Evolutionary conservation across 495 filamentous ascomycete genomes (phyloP).

Genomic region (Cercophora sp.): DNA sequence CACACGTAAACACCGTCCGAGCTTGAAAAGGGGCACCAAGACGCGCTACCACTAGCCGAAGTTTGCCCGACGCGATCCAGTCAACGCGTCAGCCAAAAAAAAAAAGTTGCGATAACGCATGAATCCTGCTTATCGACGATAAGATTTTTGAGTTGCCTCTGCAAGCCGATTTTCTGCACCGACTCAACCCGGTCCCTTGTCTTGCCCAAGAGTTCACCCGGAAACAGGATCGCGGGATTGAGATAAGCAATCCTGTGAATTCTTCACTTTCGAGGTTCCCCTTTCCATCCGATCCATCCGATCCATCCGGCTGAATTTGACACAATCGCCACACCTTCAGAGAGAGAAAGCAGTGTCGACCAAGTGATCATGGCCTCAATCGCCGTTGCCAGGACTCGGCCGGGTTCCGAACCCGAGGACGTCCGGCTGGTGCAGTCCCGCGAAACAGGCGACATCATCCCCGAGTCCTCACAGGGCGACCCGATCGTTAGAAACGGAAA

Average conservation of each 20-base stretch:
- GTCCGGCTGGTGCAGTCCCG: constrained; percentile 51
- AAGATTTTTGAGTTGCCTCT: constrained; percentile 2
- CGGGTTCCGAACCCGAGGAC: constrained; percentile 19
- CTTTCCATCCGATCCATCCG: constrained; percentile 3
- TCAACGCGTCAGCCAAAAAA: constrained; percentile 12
- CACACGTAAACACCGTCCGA: too few relatives aligned
- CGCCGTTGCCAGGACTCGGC: constrained; percentile 18
- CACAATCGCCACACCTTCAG: background rate
- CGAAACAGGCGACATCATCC: constrained; percentile 57
- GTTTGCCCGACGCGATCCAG: constrained; percentile 13
- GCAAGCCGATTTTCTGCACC: background rate
- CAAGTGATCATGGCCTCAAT: constrained; percentile 21
- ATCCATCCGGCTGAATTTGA: background rate
- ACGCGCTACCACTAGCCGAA: background rate
- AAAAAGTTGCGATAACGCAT: constrained; percentile 19
- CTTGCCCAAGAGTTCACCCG: background rate
- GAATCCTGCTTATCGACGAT: constrained; percentile 9
- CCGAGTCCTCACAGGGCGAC: constrained; percentile 35
- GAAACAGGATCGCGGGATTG: background rate
- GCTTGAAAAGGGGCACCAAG: constrained; percentile 3
- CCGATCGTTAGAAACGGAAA: constrained; percentile 26
- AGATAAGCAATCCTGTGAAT: background rate
- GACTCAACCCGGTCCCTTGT: constrained; percentile 2
- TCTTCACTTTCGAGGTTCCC: too few relatives aligned
- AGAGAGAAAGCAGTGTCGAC: background rate